Percentiles rank a stretch among this genome's conserved stretches.
phyloP scores from a whole-genome alignment of 1,284 basidiomycete genomes.

The Rhodotorula sp. region DNA sequence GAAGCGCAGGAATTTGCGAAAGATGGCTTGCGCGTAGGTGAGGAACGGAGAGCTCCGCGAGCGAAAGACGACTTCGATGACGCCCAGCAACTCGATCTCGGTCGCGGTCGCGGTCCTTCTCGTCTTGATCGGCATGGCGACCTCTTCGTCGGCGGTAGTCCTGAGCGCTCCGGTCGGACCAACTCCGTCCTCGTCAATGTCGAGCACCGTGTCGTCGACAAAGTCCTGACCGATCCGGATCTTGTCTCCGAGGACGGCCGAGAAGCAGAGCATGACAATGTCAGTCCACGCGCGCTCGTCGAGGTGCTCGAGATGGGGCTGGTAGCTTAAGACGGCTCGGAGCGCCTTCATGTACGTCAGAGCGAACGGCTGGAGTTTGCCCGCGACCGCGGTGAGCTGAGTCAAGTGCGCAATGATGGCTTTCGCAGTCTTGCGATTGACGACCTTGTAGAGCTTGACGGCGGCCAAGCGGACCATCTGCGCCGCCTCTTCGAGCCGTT shows the following conservation, averaged over 20 bases:
- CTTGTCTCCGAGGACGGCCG: conserved; percentile 66
- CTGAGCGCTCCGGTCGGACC: conserved; percentile 4
- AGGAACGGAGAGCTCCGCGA: conserved; percentile 36
- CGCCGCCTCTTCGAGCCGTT: conserved; percentile 64
- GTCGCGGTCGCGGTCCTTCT: conserved; percentile 16
- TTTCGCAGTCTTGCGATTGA: conserved; percentile 59
- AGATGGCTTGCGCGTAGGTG: conserved; percentile 53
- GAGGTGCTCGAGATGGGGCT: conserved; percentile 75
- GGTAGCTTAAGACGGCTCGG: conserved; percentile 61
- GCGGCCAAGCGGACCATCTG: conserved; percentile 68
- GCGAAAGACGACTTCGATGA: conserved; percentile 39
- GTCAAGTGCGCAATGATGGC: conserved; percentile 66
- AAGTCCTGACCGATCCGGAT: conserved; percentile 51
- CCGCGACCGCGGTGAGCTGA: conserved; percentile 59
- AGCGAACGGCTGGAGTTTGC: conserved; percentile 63
- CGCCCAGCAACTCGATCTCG: conserved; percentile 39
- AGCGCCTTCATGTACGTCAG: conserved; percentile 79
- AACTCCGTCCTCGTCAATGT: conserved; percentile 13
- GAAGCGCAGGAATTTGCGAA: conserved; percentile 66
- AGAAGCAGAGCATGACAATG: conserved; percentile 70
- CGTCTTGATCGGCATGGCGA: neutral
- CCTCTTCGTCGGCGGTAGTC: conserved; percentile 14
- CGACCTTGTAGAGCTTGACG: conserved; percentile 58
- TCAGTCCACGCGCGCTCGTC: conserved; percentile 65
- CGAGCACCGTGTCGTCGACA: conserved; percentile 43